These are phyloP conservation scores for Tubosaeta brunneosetosa DNA, from an alignment of 768 basidiomycete species.

Conservation along the genomic window DNA sequence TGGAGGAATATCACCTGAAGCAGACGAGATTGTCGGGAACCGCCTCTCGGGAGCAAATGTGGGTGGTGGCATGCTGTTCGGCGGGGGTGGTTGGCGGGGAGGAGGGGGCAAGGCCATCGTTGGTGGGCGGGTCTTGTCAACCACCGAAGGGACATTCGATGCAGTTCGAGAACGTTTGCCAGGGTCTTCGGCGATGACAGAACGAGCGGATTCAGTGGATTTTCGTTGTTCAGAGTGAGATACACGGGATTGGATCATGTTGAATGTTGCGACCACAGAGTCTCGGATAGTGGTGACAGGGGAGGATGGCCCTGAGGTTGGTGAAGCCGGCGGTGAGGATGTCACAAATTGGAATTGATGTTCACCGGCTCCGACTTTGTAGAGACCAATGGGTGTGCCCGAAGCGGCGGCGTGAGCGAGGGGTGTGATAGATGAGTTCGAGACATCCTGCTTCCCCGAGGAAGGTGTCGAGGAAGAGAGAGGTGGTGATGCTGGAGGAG, in stretches of 20 bases:
- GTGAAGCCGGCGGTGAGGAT: slow-evolving; percentile 36
- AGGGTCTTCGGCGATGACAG: slow-evolving; percentile 46
- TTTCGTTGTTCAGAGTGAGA: slow-evolving; percentile 58
- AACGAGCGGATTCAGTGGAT: slow-evolving; percentile 68
- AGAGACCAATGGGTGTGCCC: slow-evolving; percentile 38
- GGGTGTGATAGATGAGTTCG: slow-evolving; percentile 30
- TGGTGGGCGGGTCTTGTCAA: slow-evolving; percentile 79
- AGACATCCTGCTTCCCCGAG: slow-evolving; percentile 22
- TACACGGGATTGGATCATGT: slow-evolving; percentile 43
- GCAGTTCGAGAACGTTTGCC: slow-evolving; percentile 56
- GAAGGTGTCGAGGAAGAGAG: slow-evolving; percentile 24
- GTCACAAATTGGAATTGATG: slow-evolving; percentile 66
- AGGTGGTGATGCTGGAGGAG: slow-evolving; percentile 30
- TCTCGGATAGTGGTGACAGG: slow-evolving; percentile 47
- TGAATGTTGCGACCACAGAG: slow-evolving; percentile 42
- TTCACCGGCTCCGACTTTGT: slow-evolving; percentile 48
- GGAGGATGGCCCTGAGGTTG: slow-evolving; percentile 26
- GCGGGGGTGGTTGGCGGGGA: slow-evolving; percentile 69
- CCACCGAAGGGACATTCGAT: slow-evolving; percentile 48
- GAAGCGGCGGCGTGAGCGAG: slow-evolving; percentile 31
- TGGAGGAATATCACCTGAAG: slow-evolving; percentile 61
- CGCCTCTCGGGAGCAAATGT: slow-evolving; percentile 70
- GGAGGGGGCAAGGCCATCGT: slow-evolving; percentile 83
- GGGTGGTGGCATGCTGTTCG: slow-evolving; percentile 69
- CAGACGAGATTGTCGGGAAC: slow-evolving; percentile 38